phyloP scores from a whole-genome alignment of 352 stramenopile species.

The Globisporangium lucens region DNA sequence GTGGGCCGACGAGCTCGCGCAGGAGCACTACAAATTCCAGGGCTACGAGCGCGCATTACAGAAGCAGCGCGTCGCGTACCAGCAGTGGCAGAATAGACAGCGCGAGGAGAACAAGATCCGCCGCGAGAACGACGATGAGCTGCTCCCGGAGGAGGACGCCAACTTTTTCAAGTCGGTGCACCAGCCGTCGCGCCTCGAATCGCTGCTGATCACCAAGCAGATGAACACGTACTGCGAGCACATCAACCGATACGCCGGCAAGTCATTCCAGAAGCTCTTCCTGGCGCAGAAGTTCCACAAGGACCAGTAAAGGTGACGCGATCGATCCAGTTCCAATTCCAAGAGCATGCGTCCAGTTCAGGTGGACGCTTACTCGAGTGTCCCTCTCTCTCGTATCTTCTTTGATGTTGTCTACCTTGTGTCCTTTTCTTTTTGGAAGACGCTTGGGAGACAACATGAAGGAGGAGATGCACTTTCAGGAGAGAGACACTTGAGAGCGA shows the following conservation, averaged over 20 bases:
- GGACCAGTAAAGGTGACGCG: constrained; percentile 38
- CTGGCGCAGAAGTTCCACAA: constrained; percentile 87
- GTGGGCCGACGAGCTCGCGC: constrained; percentile 96
- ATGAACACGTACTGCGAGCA: constrained; percentile 93
- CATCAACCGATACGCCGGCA: constrained; percentile 89
- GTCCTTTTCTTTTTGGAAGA: not conserved
- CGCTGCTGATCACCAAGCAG: constrained; percentile 89
- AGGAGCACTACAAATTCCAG: constrained; percentile 95
- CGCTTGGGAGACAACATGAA: not conserved
- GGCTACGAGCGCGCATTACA: constrained; percentile 84
- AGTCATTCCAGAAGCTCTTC: constrained; percentile 91
- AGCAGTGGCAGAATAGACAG: constrained; percentile 85
- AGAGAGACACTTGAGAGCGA: not conserved
- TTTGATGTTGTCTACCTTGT: not conserved
- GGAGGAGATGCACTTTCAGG: not conserved
- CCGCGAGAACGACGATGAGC: constrained; percentile 72
- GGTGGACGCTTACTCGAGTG: not conserved
- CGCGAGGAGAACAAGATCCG: constrained; percentile 87
- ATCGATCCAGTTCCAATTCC: not conserved
- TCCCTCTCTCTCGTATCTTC: not conserved
- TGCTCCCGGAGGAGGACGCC: constrained; percentile 79
- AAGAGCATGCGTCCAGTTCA: not conserved
- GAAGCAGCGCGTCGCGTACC: constrained; percentile 80
- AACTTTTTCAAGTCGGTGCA: constrained; percentile 87
- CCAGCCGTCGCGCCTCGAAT: constrained; percentile 85